A percentile compares a stretch with the other conserved stretches of the same genome.
Evolutionary conservation across 208 protist species (phyloP).

Genomic region (Tritrichomonas musculus): DNA sequence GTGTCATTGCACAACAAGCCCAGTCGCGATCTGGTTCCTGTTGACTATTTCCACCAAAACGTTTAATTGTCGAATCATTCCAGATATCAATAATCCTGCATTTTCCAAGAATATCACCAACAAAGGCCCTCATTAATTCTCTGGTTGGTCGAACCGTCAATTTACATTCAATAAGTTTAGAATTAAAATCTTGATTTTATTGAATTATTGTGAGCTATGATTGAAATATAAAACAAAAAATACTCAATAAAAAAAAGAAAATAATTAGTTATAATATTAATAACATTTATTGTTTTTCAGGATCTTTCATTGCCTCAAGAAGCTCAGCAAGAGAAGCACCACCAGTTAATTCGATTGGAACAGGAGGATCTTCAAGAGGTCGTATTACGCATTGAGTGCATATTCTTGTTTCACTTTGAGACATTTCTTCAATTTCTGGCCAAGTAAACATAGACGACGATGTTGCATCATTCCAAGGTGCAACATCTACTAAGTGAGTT

Average conservation of each 20-base stretch:
- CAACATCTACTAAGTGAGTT: neutral
- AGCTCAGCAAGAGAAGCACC: neutral
- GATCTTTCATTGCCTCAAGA: neutral
- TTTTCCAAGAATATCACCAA: neutral
- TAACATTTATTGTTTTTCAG: neutral
- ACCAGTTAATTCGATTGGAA: neutral
- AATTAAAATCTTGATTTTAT: too few species aligned
- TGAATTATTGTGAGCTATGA: too few species aligned
- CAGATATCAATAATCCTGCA: neutral
- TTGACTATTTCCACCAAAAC: neutral
- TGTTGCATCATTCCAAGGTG: constrained; percentile 21
- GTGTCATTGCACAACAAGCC: neutral
- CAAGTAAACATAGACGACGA: neutral
- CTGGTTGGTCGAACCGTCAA: neutral
- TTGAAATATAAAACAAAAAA: too few species aligned
- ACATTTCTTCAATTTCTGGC: neutral
- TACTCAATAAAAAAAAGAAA: too few species aligned
- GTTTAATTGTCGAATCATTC: neutral
- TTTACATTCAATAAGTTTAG: too few species aligned
- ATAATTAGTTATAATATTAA: too few species aligned
- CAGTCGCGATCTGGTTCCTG: neutral
- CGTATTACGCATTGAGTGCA: neutral
- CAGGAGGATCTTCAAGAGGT: neutral
- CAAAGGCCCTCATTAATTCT: neutral
- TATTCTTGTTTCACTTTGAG: neutral